A percentile compares a stretch with the other conserved stretches of the same genome.
Conservation (phyloP, 2,329 filamentous ascomycete genomes). For the Aspergillus transmontanensis region DNA sequence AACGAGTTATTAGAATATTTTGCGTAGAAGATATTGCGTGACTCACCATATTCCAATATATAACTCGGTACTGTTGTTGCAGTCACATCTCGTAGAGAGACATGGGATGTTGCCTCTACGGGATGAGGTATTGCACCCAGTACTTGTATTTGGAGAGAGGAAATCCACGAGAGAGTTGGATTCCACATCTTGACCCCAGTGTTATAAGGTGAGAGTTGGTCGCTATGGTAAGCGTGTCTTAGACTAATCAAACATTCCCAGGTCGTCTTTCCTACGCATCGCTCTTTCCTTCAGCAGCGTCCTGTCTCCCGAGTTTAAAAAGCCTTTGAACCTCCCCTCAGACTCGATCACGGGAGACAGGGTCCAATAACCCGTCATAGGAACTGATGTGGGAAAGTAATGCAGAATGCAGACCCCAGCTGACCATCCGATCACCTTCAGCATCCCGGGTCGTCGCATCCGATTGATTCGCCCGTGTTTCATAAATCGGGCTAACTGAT, state of each 20-base stretch:
- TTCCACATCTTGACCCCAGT: background rate
- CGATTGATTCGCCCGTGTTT: background rate
- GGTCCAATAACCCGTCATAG: background rate
- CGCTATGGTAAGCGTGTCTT: background rate
- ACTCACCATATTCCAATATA: constrained; percentile 50
- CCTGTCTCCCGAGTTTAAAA: background rate
- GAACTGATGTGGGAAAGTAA: background rate
- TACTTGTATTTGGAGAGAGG: background rate
- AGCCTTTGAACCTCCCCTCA: background rate
- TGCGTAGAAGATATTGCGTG: background rate
- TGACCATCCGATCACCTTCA: background rate
- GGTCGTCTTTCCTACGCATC: background rate
- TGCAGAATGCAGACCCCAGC: background rate
- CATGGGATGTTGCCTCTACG: background rate
- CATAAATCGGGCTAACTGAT: background rate
- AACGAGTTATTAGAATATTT: constrained; percentile 6
- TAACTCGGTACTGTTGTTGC: constrained; percentile 42
- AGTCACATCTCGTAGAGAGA: constrained; percentile 6
- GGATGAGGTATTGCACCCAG: background rate
- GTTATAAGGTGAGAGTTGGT: background rate
- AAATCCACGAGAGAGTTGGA: background rate
- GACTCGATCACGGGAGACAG: background rate
- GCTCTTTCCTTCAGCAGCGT: background rate
- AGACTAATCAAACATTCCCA: background rate
- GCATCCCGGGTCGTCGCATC: background rate